phyloP scores from a whole-genome alignment of 495 filamentous ascomycete species.

The Emericellopsis terricola region DNA sequence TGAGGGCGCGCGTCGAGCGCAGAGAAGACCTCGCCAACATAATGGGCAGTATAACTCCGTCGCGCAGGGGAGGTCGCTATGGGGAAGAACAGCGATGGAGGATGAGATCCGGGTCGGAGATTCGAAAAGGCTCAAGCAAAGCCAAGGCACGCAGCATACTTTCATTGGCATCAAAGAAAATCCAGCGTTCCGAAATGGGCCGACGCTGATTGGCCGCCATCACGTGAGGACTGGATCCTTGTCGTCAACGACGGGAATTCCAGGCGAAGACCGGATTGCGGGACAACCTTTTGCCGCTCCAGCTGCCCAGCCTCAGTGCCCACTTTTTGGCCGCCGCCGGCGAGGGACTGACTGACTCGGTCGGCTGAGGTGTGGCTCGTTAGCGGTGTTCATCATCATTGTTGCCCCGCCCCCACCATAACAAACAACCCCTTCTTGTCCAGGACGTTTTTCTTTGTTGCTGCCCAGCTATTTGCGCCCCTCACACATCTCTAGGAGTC shows the following conservation, averaged over 20 bases:
- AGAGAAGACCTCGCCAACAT: conserved; percentile 81
- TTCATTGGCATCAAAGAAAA: conserved; percentile 1
- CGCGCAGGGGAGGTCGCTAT: conserved; percentile 20
- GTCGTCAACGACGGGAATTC: not conserved
- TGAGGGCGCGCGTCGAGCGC: conserved; percentile 63
- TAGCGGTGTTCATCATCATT: too few relatives aligned
- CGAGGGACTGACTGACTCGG: too few relatives aligned
- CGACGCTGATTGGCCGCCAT: conserved; percentile 3
- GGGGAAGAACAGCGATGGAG: conserved; percentile 12
- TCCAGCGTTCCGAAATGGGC: conserved; percentile 4
- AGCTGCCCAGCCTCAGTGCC: too few relatives aligned
- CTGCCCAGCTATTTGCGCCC: not conserved
- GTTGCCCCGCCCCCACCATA: not conserved
- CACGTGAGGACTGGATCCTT: conserved; percentile 3
- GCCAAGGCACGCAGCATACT: too few relatives aligned
- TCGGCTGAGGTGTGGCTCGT: too few relatives aligned
- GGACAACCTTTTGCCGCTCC: too few relatives aligned
- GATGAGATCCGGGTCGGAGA: conserved; percentile 3
- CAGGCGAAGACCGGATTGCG: too few relatives aligned
- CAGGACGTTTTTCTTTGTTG: not conserved
- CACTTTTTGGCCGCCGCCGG: too few relatives aligned
- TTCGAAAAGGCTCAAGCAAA: conserved; percentile 3
- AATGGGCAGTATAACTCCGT: conserved; percentile 30
- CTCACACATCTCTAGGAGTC: too few relatives aligned
- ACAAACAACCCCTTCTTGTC: not conserved